phyloP scores from a whole-genome alignment of 75 land plant genomes.

The Larix kaempferi region DNA sequence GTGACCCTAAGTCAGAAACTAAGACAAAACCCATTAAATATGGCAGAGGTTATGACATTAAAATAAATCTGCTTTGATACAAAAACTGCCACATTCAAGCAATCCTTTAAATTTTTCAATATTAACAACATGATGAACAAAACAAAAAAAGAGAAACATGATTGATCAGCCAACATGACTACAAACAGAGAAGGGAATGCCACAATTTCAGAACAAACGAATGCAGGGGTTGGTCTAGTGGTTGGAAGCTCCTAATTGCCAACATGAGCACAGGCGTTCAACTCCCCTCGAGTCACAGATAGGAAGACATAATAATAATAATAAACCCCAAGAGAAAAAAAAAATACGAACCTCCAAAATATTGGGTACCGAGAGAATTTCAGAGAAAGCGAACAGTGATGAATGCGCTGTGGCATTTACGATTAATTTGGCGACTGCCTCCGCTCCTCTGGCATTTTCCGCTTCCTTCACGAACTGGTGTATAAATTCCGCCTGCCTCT shows the following conservation, averaged over 20 bases:
- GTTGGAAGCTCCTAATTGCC: not conserved
- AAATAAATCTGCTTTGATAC: too few relatives aligned
- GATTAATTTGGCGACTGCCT: slow-evolving; percentile 53
- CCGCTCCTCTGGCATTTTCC: slow-evolving; percentile 41
- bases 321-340: not conserved
- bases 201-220: not conserved
- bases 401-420: slow-evolving; percentile 87
- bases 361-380: slow-evolving; percentile 69
- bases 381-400: slow-evolving; percentile 91
- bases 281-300: not conserved
- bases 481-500: slow-evolving; percentile 81
- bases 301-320: not conserved
- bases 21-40: too few relatives aligned
- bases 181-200: not conserved
- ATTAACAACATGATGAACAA: too few relatives aligned
- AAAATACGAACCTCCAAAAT: slow-evolving; percentile 48
- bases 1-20: too few relatives aligned
- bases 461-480: slow-evolving; percentile 73
- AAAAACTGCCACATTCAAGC: too few relatives aligned
- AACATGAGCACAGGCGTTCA: not conserved
- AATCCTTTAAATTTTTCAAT: too few relatives aligned
- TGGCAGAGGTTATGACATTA: too few relatives aligned
- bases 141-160: too few relatives aligned
- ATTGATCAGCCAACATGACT: not conserved
- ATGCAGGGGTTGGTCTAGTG: not conserved